Evolutionary conservation across 2,329 filamentous ascomycete species (phyloP), one percentile per base, ranked within the genome.

Genomic region (Cladosporium velox): DNA sequence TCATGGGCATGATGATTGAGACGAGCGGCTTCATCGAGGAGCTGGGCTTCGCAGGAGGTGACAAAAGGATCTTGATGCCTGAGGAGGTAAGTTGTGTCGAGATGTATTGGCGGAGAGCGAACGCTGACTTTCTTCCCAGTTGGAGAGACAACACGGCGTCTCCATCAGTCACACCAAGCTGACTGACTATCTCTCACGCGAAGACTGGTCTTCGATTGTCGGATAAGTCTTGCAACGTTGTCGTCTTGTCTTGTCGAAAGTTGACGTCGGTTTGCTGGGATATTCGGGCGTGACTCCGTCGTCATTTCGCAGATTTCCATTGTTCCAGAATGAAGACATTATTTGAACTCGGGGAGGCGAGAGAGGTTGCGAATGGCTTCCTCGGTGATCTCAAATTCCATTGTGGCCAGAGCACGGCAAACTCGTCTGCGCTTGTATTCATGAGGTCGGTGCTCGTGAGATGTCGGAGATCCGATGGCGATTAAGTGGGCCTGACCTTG

Each of bases 31-130:
- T 52, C n/a, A 52, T 62, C 28, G 59, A 52, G 8, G 59, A 62
- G 30, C 30, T 62, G 28, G 59, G 59, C 4, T 51, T 62, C 12
- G 51, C 44, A 14, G 59, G 44, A 18, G 30, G 49, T 12, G 59
- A 62, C 21, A 26, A 26, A 47, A 38, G 35, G 59, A 52, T 62
- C 28, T 62, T 62, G 44, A 52, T 62, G 59, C 59, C 59, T 10
- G 59, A 62, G 6, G 44, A 62, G 24, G 59, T 62, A 28, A 62
- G 59, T 62, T 2, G 12, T 35, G 15, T 28, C 3, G 24, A 35
- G 21, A 1, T 11, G 18, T 24, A 4, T 52, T n/a, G 30, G 12
- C n/a, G 2, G 15, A 7, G 18, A 6, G 21, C 38, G n/a, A 15
- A 24, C 14, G 2, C 21, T 62, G 30, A 62, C 15, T 7, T 15